Conservation (phyloP, 2,329 filamentous ascomycete genomes). For the Falciphora oryzae region DNA sequence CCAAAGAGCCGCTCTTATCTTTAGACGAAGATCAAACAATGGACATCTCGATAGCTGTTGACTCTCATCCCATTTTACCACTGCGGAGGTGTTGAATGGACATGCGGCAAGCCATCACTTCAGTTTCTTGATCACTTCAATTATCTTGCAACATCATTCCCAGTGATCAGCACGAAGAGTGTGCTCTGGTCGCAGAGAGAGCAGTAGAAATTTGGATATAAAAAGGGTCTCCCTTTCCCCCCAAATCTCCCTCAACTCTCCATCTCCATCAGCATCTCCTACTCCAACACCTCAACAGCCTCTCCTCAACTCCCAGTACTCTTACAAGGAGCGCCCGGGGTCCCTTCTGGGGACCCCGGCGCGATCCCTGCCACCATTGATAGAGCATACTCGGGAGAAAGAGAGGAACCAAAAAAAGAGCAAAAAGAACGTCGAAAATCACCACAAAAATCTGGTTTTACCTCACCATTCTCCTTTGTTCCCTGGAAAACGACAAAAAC, state of each 20-base stretch:
- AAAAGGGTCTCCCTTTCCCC: neutral
- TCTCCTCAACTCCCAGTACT: neutral
- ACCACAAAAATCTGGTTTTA: no score
- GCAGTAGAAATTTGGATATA: neutral
- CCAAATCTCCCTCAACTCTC: neutral
- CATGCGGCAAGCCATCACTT: neutral
- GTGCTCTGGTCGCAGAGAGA: no score
- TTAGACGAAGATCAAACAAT: neutral
- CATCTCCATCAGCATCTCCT: neutral
- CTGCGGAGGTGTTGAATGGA: neutral
- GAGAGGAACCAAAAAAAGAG: no score
- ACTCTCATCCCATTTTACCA: neutral
- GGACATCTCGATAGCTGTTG: no score
- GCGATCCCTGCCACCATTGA: neutral
- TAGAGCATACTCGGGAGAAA: neutral
- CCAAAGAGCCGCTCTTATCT: neutral
- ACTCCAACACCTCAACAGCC: neutral
- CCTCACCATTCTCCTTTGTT: no score
- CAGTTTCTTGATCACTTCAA: neutral
- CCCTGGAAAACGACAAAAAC: no score
- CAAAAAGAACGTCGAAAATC: no score
- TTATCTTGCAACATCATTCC: neutral
- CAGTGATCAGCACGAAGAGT: no score
- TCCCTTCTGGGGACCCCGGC: neutral
- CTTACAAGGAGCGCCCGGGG: neutral